Evolutionary conservation across 495 filamentous ascomycete genomes (phyloP), one percentile per base, ranked within the genome.

Genomic region (Aspergillus carlsbadensis): DNA sequence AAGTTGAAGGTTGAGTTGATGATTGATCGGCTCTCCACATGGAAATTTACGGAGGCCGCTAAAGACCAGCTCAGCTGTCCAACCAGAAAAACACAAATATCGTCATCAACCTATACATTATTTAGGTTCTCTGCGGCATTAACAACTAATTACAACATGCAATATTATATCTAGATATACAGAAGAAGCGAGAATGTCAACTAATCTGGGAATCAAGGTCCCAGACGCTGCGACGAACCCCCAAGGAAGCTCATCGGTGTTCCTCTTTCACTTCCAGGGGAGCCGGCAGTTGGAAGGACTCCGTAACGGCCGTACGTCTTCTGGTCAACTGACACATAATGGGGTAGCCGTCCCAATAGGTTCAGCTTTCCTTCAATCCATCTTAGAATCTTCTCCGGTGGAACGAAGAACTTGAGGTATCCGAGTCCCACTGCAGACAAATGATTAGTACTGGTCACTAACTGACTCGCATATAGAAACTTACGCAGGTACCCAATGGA

Each of bases 301-400:
- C 92, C 92, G 65, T 93, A 96, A 44, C 92, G 81, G n/a, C 92
- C 92, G 65, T 91, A 95, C n/a, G 88, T 95, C 81, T 95, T 96
- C 67, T 96, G 92, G 65, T 97, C 92, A 11, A 97, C 84, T 17
- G 88, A 92, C 14, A 97, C 86, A 64, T 95, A 97, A 70, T 93
- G 88, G 14, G 92, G 91, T 35, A 96, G 70, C 54, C 89, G 79
- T 13, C 85, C 89, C 3, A 95, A 76, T 17, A 96, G 80, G 60
- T 96, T 93, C 49, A 95, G 63, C 68, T 90, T 95, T 17, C 82
- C 81, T 71, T 97, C 92, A 47, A 96, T 83, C 82, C 83, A 96
- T 44, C 92, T 79, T 36, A 96, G 74, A 22, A 86, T 71, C 74
- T 84, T 85, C 64, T 96, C 92, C 0, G 90, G 91, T 22, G 92